These are phyloP conservation scores for Pseudogymnoascus sp. DNA, from an alignment of 2,329 filamentous ascomycete genomes.

Conservation along the genomic window DNA sequence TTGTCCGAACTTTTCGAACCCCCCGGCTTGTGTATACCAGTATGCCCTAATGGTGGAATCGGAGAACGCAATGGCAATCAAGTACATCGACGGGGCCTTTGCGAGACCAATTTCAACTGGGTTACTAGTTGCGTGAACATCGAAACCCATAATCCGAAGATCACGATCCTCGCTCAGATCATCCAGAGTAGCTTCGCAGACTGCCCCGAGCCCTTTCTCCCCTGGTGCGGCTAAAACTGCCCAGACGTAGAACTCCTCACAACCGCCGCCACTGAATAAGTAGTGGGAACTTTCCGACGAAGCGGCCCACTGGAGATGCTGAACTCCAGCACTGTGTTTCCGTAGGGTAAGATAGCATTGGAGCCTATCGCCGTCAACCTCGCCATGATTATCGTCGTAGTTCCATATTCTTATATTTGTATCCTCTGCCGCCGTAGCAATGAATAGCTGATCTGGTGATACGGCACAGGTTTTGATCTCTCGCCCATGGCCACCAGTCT, in stretches of 20 bases:
- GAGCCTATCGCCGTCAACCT: slow-evolving; percentile 12
- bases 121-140: slow-evolving; percentile 35
- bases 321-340: slow-evolving; percentile 75
- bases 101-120: neutral
- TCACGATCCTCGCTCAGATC: slow-evolving; percentile 49
- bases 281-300: slow-evolving; percentile 38
- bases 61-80: slow-evolving; percentile 68
- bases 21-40: slow-evolving; percentile 30
- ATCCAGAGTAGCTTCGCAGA: slow-evolving; percentile 47
- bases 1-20: slow-evolving; percentile 43
- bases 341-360: slow-evolving; percentile 57
- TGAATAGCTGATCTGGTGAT: slow-evolving; percentile 32
- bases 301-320: slow-evolving; percentile 60
- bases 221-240: slow-evolving; percentile 44
- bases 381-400: slow-evolving; percentile 31
- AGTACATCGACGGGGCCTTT: slow-evolving; percentile 31
- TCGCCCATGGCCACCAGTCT: slow-evolving; percentile 70
- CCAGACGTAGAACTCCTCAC: slow-evolving; percentile 89
- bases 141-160: slow-evolving; percentile 74
- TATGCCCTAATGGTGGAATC: slow-evolving; percentile 69
- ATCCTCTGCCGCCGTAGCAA: slow-evolving; percentile 64
- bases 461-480: slow-evolving; percentile 65
- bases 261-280: slow-evolving; percentile 79
- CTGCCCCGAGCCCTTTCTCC: slow-evolving; percentile 42
- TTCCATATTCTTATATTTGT: slow-evolving; percentile 68